Percentiles rank a stretch among this genome's conserved stretches.
These are phyloP conservation scores for Sporopachydermia lactativora DNA, from an alignment of 805 yeast species.

Conservation along the genomic window DNA sequence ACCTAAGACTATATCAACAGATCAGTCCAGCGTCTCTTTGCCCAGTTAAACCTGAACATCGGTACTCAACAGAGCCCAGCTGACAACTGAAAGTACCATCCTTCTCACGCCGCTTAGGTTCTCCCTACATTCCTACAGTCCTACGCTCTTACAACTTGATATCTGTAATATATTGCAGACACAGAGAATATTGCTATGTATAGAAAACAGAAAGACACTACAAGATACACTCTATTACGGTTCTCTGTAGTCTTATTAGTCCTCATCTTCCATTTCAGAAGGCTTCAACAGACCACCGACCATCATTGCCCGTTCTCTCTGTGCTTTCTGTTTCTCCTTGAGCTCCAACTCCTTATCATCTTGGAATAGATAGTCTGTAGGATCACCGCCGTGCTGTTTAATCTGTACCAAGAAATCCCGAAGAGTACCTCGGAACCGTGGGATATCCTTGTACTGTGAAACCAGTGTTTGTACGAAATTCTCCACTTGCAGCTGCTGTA, in stretches of 20 bases:
- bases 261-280: slow-evolving; percentile 76
- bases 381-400: slow-evolving; percentile 90
- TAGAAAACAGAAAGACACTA: too few relatives aligned
- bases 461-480: slow-evolving; percentile 71
- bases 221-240: slow-evolving; percentile 7
- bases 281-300: slow-evolving; percentile 94
- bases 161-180: too few relatives aligned
- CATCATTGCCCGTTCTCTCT: slow-evolving; percentile 68
- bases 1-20: too few relatives aligned
- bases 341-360: slow-evolving; percentile 80
- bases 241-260: slow-evolving; percentile 4
- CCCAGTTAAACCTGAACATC: too few relatives aligned
- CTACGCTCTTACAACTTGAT: too few relatives aligned
- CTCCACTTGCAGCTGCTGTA: slow-evolving; percentile 69
- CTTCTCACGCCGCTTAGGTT: too few relatives aligned
- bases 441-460: slow-evolving; percentile 55
- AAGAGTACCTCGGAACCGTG: slow-evolving; percentile 66
- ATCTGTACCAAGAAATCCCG: slow-evolving; percentile 95
- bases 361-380: slow-evolving; percentile 86
- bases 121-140: too few relatives aligned
- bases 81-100: too few relatives aligned
- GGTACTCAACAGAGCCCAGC: too few relatives aligned
- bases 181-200: too few relatives aligned
- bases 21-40: too few relatives aligned
- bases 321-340: slow-evolving; percentile 50